Evolutionary conservation across 768 basidiomycete species (phyloP), one percentile per base, ranked within the genome.

Genomic region (Terana coerulea): DNA sequence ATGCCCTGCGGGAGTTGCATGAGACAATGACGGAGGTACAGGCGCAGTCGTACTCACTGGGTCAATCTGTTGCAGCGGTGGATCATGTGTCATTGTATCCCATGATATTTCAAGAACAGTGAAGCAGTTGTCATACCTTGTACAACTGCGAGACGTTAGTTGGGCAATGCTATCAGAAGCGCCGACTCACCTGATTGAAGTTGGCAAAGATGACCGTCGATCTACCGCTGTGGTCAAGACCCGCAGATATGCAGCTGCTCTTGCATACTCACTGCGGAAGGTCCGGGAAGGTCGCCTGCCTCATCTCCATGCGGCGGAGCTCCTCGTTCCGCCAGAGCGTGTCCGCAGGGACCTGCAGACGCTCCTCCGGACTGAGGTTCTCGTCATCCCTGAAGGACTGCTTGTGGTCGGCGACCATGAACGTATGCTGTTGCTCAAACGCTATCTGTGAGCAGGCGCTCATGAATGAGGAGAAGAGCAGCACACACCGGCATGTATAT

Each of bases 401-500:
- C 49, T 69, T 74, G 55, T 79, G 77, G 53, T 79, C 77, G 5
- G 75, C 75, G 28, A 71, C 74, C 49, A 79, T 77, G 56, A 72
- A 76, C 12, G 74, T 69, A 59, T 77, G 72, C 75, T 77, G 50
- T 21, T 17, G n/a, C n/a, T n/a, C n/a, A n/a, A n/a, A n/a, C n/a
- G n/a, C n/a, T n/a, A n/a, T n/a, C n/a, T n/a, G n/a, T n/a, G n/a
- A n/a, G n/a, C n/a, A n/a, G n/a, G n/a, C n/a, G n/a, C n/a, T n/a
- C n/a, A n/a, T n/a, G n/a, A n/a, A n/a, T n/a, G n/a, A 21, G 36
- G 31, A 30, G 34, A n/a, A 37, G 14, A 31, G 15, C 33, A 10
- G 12, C 33, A 54, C 73, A 34, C 48, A 76, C 75, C 1, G 75
- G 75, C 70, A 76, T 73, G 51, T 75, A 75, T 10, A 76, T 67